These are phyloP conservation scores for Spathaspora boniae DNA, from an alignment of 805 yeast species.

Conservation along the genomic window DNA sequence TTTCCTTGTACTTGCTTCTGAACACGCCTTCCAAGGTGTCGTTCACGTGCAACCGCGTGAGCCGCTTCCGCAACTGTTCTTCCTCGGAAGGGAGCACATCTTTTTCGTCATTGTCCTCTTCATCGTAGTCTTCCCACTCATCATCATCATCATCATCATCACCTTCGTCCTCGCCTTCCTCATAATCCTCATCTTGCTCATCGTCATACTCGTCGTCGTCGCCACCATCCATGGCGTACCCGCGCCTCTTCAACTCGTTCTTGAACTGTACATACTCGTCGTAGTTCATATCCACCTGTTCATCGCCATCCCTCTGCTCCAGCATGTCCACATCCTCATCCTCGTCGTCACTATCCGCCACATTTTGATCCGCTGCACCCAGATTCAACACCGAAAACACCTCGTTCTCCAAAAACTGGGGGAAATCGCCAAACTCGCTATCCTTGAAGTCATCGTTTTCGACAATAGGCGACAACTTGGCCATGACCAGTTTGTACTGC, in stretches of 20 bases:
- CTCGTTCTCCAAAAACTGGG: slow-evolving; percentile 35
- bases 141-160: slow-evolving; percentile 4
- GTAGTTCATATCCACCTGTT: slow-evolving; percentile 7
- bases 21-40: too few species aligned
- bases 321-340: not conserved
- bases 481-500: slow-evolving; percentile 1
- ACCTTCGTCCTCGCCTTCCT: slow-evolving; percentile 1
- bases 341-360: slow-evolving; percentile 17
- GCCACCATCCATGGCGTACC: not conserved
- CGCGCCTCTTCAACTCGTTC: slow-evolving; percentile 3
- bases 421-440: slow-evolving; percentile 67
- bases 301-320: slow-evolving; percentile 2
- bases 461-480: not conserved
- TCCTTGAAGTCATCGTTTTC: slow-evolving; percentile 20
- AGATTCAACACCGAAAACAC: slow-evolving; percentile 6
- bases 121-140: slow-evolving; percentile 5
- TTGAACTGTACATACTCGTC: slow-evolving; percentile 7
- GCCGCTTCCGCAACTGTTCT: too few species aligned
- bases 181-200: slow-evolving; percentile 6
- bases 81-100: too few species aligned
- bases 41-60: too few species aligned
- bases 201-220: slow-evolving; percentile 3
- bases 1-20: too few species aligned
- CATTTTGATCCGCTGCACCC: slow-evolving; percentile 12
- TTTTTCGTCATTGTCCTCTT: slow-evolving; percentile 2